phyloP scores from a whole-genome alignment of 2,329 filamentous ascomycete species.

The Thielaviopsis euricoi region DNA sequence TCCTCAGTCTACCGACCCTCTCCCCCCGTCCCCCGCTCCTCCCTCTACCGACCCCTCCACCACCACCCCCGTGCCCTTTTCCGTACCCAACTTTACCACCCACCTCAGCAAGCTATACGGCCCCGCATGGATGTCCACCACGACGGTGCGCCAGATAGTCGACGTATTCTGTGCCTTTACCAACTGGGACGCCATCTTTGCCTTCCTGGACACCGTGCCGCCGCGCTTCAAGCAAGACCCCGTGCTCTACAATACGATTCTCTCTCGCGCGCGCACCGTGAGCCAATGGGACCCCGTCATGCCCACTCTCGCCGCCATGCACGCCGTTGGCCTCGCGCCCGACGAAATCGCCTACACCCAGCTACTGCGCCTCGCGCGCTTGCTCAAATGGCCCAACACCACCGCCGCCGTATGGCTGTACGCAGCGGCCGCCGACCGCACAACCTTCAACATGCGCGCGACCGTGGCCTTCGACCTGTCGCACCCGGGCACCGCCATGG shows the following conservation, averaged over 20 bases:
- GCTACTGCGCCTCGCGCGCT: conserved; percentile 4
- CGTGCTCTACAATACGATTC: conserved; percentile 7
- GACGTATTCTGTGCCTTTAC: conserved; percentile 26
- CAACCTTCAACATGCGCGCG: conserved; percentile 17
- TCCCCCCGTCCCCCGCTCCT: no score
- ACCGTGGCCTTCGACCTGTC: conserved; percentile 12
- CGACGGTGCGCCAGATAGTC: conserved; percentile 24
- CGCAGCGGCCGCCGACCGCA: conserved; percentile 16
- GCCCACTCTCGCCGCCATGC: background rate
- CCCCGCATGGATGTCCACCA: conserved; percentile 25
- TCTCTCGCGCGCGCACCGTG: conserved; percentile 6
- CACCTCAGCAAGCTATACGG: conserved; percentile 29
- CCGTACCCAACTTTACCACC: conserved; percentile 20
- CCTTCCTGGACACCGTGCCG: background rate
- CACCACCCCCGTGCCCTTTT: background rate
- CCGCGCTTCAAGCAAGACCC: background rate
- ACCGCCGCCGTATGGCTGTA: conserved; percentile 21
- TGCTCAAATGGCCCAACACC: conserved; percentile 14
- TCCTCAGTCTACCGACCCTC: background rate
- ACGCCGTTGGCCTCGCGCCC: background rate
- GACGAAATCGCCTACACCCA: conserved; percentile 7
- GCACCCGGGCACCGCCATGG: conserved; percentile 7
- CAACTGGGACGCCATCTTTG: conserved; percentile 8
- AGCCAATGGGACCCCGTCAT: background rate
- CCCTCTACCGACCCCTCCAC: background rate